Evolutionary conservation across 352 stramenopile genomes (phyloP), one percentile per base, ranked within the genome.

Genomic region (Discostella stelligera): DNA sequence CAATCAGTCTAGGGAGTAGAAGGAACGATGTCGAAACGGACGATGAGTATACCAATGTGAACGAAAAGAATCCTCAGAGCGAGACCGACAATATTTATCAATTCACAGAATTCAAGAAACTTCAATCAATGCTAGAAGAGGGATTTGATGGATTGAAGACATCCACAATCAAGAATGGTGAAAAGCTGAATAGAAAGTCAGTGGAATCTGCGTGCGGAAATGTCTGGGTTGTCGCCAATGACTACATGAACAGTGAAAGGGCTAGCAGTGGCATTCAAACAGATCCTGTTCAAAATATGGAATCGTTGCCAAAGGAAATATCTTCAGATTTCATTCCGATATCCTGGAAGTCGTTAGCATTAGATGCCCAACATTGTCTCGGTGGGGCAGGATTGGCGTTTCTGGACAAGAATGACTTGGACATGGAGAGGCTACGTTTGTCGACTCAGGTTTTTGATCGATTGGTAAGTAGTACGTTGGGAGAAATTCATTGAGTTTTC

Each of bases 351-450:
- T 66, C 44, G 5, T 55, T 82, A 48, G 60, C 52, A 41, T 67
- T 77, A 21, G 54, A 77, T 30, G 55, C 74, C 0, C 68, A 77
- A 20, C 53, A 58, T n/a, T 82, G 74, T 55, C 55, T 80, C 27
- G 73, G 59, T 61, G 66, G 65, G 39, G 65, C 27, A 9, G 60
- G 55, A 32, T 63, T 80, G 27, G 60, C 59, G 23, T 58, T 52
- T 7, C 46, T 69, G 30, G 46, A 30, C 20, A 65, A 44, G 27
- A 49, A 75, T 68, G 27, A 37, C 39, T 61, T 76, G 4, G 60
- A 80, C 37, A 20, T 48, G 10, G 55, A 55, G 39, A 70, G 59
- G 18, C 63, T 80, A 44, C 52, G 21, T 21, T 39, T 71, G 50
- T 30, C 73, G 0, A 75, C 44, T n/a, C 23, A 72, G 37, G 30